Conservation (phyloP, 148 eudicot species). For the Linanthus parryae region DNA sequence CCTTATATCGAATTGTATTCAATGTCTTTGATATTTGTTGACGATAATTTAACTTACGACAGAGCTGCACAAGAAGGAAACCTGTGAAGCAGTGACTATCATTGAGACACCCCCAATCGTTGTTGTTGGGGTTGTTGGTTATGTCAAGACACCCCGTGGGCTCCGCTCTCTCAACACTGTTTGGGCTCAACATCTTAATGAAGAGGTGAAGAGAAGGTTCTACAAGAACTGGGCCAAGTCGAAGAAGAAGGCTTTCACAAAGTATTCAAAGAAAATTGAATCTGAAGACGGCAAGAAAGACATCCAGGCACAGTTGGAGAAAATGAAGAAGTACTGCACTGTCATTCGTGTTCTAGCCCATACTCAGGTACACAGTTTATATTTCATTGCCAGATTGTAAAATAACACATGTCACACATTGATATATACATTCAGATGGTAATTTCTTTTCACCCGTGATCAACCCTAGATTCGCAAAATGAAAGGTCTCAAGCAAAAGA, state of each 20-base stretch:
- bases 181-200: constrained; percentile 48
- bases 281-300: constrained; percentile 34
- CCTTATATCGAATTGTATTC: too few relatives aligned
- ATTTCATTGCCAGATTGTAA: too few relatives aligned
- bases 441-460: too few relatives aligned
- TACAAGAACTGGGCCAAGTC: constrained; percentile 51
- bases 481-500: constrained; percentile 46
- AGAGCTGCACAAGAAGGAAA: constrained; percentile 45
- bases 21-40: too few relatives aligned
- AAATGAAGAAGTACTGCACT: constrained; percentile 34
- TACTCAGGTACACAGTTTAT: constrained; percentile 43
- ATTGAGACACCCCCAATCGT: constrained; percentile 37
- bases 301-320: constrained; percentile 34
- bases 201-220: constrained; percentile 38
- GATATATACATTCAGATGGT: too few relatives aligned
- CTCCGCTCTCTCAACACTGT: constrained; percentile 31
- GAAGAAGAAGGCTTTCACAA: constrained; percentile 36
- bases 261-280: constrained; percentile 34
- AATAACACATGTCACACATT: too few relatives aligned
- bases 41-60: too few relatives aligned
- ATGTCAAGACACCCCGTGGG: constrained; percentile 39
- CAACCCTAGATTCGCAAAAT: constrained; percentile 35
- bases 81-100: constrained; percentile 36
- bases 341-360: constrained; percentile 41
- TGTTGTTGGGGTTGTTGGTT: constrained; percentile 41